Conservation (phyloP, 2,329 filamentous ascomycete species). For the Ceratocystis destructans region DNA sequence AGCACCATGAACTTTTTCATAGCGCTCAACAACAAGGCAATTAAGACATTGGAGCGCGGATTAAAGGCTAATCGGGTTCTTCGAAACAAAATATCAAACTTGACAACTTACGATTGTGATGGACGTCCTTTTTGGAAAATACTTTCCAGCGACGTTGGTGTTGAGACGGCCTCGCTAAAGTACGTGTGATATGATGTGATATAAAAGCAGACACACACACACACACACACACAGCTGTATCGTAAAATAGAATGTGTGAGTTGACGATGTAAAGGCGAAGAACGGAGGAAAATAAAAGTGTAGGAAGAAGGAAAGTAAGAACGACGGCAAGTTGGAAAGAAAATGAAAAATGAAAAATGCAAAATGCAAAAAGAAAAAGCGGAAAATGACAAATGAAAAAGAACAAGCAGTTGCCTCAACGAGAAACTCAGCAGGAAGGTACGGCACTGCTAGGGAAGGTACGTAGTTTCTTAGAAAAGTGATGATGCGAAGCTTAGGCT, state of each 20-base stretch:
- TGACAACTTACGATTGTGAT: not conserved
- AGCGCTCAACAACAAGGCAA: not conserved
- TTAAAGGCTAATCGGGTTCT: not conserved
- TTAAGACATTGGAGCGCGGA: conserved; percentile 1
- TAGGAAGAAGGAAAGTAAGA: not conserved
- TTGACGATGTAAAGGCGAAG: not conserved
- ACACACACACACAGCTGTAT: no score
- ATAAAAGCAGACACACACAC: no score
- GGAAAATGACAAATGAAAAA: not conserved
- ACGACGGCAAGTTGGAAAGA: not conserved
- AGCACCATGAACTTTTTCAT: not conserved
- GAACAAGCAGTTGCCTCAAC: not conserved
- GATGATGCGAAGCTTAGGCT: conserved; percentile 7
- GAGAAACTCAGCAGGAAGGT: not conserved
- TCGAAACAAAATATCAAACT: not conserved
- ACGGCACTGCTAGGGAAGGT: not conserved
- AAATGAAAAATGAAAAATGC: not conserved
- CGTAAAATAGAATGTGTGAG: no score
- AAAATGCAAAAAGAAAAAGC: not conserved
- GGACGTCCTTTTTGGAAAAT: not conserved
- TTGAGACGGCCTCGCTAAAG: not conserved
- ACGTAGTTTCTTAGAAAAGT: not conserved
- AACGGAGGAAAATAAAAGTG: not conserved
- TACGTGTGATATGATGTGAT: no score
- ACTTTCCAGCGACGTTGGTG: not conserved